Evolutionary conservation across 176 grass and related monocot genomes (phyloP).

Genomic region (Puya raimondii): DNA sequence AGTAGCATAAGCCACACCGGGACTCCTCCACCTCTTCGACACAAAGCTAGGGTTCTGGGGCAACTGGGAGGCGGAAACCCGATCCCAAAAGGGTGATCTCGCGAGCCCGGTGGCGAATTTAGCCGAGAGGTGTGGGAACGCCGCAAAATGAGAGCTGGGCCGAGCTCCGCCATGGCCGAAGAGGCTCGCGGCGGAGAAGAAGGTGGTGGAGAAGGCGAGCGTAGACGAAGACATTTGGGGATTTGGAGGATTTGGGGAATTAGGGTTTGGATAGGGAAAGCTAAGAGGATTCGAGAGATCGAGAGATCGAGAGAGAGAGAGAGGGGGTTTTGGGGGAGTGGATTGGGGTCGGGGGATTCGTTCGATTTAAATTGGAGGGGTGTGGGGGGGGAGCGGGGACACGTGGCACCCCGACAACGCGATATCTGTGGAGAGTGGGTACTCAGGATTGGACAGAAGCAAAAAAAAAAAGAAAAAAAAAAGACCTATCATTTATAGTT

Average conservation of each 20-base stretch:
- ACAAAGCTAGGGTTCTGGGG: not conserved
- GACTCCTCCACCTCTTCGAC: slow-evolving; percentile 15
- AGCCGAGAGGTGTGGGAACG: not conserved
- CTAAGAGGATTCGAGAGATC: too few species aligned
- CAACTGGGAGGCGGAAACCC: not conserved
- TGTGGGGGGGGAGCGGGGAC: too few species aligned
- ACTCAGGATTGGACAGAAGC: too few species aligned
- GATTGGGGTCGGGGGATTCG: too few species aligned
- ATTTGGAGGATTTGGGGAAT: not conserved
- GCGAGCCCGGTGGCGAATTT: not conserved
- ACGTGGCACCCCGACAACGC: too few species aligned
- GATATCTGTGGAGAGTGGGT: too few species aligned
- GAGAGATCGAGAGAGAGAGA: too few species aligned
- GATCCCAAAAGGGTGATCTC: not conserved
- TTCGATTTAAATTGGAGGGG: too few species aligned
- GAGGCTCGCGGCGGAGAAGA: not conserved
- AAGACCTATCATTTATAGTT: too few species aligned
- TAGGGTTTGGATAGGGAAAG: not conserved
- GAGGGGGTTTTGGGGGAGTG: too few species aligned
- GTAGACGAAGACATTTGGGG: not conserved
- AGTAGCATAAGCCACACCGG: slow-evolving; percentile 65
- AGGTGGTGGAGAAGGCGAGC: not conserved
- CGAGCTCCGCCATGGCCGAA: not conserved
- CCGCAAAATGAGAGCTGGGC: not conserved
- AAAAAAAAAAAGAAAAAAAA: too few species aligned